Base-by-base conservation (phyloP, 495 filamentous ascomycete species). In the Penicillium macrosclerotiorum region DNA sequence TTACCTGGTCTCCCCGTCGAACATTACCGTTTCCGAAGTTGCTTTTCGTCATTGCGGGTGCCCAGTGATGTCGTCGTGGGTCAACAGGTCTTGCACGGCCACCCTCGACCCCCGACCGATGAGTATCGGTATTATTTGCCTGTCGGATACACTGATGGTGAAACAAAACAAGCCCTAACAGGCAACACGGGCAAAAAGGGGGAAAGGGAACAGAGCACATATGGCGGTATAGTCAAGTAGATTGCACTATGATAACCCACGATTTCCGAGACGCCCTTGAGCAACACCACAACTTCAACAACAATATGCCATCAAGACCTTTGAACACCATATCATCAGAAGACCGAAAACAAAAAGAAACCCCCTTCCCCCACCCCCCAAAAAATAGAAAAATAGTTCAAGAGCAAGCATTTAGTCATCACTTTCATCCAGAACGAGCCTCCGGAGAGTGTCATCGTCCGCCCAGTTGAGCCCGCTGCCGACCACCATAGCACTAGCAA, bases 391-490 rank as follows among this genome's bases (percentile, higher is more conserved):
- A 42, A 30, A 19, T 17, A 24, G 12, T 20, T 29, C 39, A 23
- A 20, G 16, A 17, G 4, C 17, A 12, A 35, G n/a, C 35, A 57
- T 54, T 69, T 50, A 73, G 51, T 78, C 79, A 32, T 79, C 77
- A 50, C 85, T 82, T 43, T 81, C 76, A 63, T 91, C 87, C 42
- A 95, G 71, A 16, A 95, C 90, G 48, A 93, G 69, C 36, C 78
- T 80, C 47, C 80, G 69, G 42, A 95, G 71, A 40, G 69, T 73
- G 30, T 81, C 77, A 63, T 95, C 81, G 35, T 80, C 72, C 16
- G 78, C 81, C 90, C 90, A 96, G 52, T 95, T 80, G 25, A 93
- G 67, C 32, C 90, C 90, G 62, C 90, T 95, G 5, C 85, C 88
- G 17, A 84, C 88, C 24, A 96, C 77, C 27, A 88, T 74, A 3